These are phyloP conservation scores for Xylaria grammica DNA, from an alignment of 495 filamentous ascomycete species.

Conservation along the genomic window DNA sequence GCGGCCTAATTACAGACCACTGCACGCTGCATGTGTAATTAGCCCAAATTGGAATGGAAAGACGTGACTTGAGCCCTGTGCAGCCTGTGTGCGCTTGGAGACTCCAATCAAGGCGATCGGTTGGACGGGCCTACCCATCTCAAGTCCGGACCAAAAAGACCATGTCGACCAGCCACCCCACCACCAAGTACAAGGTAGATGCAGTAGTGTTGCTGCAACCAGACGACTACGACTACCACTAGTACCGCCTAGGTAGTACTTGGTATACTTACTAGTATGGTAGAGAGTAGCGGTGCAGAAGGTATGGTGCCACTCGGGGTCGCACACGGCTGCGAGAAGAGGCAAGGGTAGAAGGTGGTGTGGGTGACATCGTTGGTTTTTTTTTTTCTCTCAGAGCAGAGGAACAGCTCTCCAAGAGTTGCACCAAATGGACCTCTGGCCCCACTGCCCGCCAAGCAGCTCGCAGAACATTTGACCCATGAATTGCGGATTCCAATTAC, in stretches of 20 bases:
- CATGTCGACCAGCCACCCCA: slow-evolving; percentile 42
- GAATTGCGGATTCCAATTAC: slow-evolving; percentile 36
- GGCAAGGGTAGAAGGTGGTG: slow-evolving; percentile 28
- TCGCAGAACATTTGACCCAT: slow-evolving; percentile 25
- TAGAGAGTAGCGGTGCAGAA: slow-evolving; percentile 30
- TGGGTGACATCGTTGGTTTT: slow-evolving; percentile 31
- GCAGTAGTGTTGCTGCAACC: neutral
- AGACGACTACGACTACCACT: neutral
- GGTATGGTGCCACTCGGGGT: slow-evolving; percentile 41
- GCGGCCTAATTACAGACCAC: slow-evolving; percentile 42
- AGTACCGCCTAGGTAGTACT: too few relatives aligned
- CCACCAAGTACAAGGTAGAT: neutral
- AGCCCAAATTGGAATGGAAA: slow-evolving; percentile 36
- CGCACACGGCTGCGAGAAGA: slow-evolving; percentile 39
- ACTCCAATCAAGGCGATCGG: slow-evolving; percentile 48
- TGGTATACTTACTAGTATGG: too few relatives aligned
- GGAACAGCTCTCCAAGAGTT: slow-evolving; percentile 33
- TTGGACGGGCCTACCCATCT: slow-evolving; percentile 41
- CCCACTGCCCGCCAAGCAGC: slow-evolving; percentile 34
- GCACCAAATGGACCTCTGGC: slow-evolving; percentile 28
- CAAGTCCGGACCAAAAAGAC: slow-evolving; percentile 36
- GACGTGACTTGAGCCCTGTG: slow-evolving; percentile 37
- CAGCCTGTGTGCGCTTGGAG: slow-evolving; percentile 50
- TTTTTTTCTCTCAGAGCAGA: slow-evolving; percentile 31
- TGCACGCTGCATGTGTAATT: slow-evolving; percentile 41